Conservation (phyloP, 768 basidiomycete species). For the Boletellus emodensis region DNA sequence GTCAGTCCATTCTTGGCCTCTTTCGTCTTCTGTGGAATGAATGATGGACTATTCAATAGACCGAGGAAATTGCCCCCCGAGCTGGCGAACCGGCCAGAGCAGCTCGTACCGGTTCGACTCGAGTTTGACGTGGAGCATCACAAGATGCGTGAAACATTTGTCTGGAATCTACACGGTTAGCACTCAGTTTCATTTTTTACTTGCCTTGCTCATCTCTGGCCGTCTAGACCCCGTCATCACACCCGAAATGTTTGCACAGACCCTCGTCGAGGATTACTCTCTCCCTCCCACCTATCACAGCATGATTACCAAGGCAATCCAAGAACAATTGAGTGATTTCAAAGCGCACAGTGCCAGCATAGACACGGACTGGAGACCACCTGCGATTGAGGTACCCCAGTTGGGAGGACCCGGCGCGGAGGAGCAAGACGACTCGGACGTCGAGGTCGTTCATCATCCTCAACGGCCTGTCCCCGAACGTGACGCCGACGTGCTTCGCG, state of each 20-base stretch:
- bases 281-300: conserved; percentile 62
- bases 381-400: conserved; percentile 19
- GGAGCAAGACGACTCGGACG: conserved; percentile 29
- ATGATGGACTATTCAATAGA: conserved; percentile 31
- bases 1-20: conserved; percentile 46
- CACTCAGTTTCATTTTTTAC: conserved; percentile 2
- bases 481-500: conserved; percentile 22
- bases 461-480: conserved; percentile 9
- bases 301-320: conserved; percentile 75
- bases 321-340: conserved; percentile 83
- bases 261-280: conserved; percentile 86
- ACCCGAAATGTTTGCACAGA: conserved; percentile 86
- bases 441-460: conserved; percentile 16
- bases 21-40: neutral
- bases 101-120: conserved; percentile 90
- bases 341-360: conserved; percentile 60
- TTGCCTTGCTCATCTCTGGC: neutral
- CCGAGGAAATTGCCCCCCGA: conserved; percentile 56
- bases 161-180: conserved; percentile 96
- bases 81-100: conserved; percentile 64
- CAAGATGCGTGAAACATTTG: conserved; percentile 92
- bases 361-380: conserved; percentile 40
- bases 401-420: conserved; percentile 23
- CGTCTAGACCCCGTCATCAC: conserved; percentile 78
- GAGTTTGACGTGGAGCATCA: conserved; percentile 95